Evolutionary conservation across 331 rosid genomes (phyloP).

Genomic region (Quercus lobata): DNA sequence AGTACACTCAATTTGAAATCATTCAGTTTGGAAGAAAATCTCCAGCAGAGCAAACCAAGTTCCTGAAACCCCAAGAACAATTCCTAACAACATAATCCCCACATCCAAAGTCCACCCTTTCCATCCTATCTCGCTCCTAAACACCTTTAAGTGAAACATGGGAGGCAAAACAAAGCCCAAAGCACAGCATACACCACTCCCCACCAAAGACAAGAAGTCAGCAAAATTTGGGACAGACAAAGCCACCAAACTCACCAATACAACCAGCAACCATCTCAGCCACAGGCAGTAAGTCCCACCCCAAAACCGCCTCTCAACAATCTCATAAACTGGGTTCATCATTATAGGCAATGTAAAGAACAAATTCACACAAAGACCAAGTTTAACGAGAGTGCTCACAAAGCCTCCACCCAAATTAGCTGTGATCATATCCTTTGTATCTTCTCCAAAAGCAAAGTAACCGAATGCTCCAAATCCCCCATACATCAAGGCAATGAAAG

Average conservation of each 20-base stretch:
- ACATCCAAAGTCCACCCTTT: constrained; percentile 37
- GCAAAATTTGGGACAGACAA: constrained; percentile 74
- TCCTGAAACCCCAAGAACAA: constrained; percentile 59
- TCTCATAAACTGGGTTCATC: constrained; percentile 94
- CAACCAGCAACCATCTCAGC: constrained; percentile 67
- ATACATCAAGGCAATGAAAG: constrained; percentile 40
- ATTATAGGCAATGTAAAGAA: constrained; percentile 79
- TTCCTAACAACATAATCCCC: constrained; percentile 46
- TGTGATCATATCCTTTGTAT: constrained; percentile 71
- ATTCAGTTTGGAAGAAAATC: constrained; percentile 26
- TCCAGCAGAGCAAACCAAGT: constrained; percentile 58
- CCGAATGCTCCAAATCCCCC: constrained; percentile 71
- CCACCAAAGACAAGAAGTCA: constrained; percentile 79
- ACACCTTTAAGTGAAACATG: constrained; percentile 56
- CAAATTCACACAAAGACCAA: constrained; percentile 76
- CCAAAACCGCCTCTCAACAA: constrained; percentile 66
- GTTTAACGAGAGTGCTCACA: constrained; percentile 51
- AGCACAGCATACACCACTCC: constrained; percentile 70
- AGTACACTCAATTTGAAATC: neutral
- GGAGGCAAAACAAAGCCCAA: constrained; percentile 75
- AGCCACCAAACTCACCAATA: constrained; percentile 59
- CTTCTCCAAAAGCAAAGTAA: constrained; percentile 76
- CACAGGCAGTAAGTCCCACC: constrained; percentile 59
- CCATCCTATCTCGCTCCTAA: constrained; percentile 65
- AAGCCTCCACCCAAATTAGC: constrained; percentile 60